Evolutionary conservation across 768 basidiomycete species (phyloP).

Genomic region (Lentinula raphanica): DNA sequence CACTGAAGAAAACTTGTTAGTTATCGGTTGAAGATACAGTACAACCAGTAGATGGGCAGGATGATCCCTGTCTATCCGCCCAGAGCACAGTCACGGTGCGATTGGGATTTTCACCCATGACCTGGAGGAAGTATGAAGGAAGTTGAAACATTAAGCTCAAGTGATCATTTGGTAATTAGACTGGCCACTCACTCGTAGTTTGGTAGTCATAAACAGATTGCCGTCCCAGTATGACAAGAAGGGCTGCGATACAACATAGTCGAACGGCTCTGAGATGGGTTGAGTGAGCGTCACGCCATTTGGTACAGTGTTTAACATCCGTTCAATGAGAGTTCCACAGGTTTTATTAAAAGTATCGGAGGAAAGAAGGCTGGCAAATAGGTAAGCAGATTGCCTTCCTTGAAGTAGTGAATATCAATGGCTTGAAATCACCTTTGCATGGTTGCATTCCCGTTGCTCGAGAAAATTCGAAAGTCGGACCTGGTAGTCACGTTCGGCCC

Average conservation of each 20-base stretch:
- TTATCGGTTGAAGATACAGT: background rate
- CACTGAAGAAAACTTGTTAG: background rate
- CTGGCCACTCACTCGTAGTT: constrained; percentile 28
- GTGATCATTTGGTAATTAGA: no score
- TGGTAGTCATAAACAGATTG: constrained; percentile 34
- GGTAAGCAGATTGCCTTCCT: background rate
- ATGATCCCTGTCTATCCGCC: background rate
- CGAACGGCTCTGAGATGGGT: constrained; percentile 29
- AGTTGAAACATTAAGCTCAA: no score
- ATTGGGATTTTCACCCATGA: background rate
- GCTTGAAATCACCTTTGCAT: constrained; percentile 14
- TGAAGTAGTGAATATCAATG: background rate
- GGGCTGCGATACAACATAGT: constrained; percentile 23
- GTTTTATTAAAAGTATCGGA: constrained; percentile 28
- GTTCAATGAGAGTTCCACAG: constrained; percentile 34
- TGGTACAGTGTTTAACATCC: constrained; percentile 47
- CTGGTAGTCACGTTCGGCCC: constrained; percentile 14
- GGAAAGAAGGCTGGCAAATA: background rate
- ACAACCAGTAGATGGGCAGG: background rate
- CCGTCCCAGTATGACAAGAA: constrained; percentile 29
- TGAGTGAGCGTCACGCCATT: constrained; percentile 36
- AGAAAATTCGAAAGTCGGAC: constrained; percentile 19
- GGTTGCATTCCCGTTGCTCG: constrained; percentile 18
- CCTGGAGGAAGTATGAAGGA: background rate
- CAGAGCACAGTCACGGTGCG: constrained; percentile 4